Evolutionary conservation across 768 basidiomycete genomes (phyloP).

Genomic region (Thelephora aurantiotincta): DNA sequence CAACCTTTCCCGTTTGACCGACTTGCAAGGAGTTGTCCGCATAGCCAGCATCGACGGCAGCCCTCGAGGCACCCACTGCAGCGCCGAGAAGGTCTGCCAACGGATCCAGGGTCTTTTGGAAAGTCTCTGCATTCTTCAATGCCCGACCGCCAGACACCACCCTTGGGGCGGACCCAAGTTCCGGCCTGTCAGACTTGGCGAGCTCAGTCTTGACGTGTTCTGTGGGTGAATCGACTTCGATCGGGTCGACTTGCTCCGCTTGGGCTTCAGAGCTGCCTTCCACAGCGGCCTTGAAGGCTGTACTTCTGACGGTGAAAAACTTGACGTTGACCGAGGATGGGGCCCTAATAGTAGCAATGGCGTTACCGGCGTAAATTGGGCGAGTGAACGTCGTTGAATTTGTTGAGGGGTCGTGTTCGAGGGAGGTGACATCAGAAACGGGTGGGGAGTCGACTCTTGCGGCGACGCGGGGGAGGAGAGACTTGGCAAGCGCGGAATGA

Average conservation of each 20-base stretch:
- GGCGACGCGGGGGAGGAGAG: conserved; percentile 84
- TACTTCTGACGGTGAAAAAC: conserved; percentile 89
- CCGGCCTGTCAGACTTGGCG: conserved; percentile 85
- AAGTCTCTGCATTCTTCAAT: conserved; percentile 90
- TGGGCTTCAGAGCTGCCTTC: conserved; percentile 36
- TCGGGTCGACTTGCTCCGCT: conserved; percentile 46
- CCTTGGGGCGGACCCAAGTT: conserved; percentile 73
- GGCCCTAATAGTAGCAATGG: conserved; percentile 83
- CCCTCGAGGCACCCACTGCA: conserved; percentile 94
- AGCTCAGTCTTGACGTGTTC: conserved; percentile 62
- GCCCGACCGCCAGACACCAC: conserved; percentile 94
- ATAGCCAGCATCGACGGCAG: conserved; percentile 96
- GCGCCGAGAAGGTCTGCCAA: conserved; percentile 89
- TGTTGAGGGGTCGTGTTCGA: conserved; percentile 56
- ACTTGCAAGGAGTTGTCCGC: conserved; percentile 97
- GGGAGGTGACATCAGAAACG: conserved; percentile 78
- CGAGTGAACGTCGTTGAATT: conserved; percentile 80
- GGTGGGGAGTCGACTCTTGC: conserved; percentile 82
- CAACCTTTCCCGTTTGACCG: conserved; percentile 98
- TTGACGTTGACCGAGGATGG: conserved; percentile 69
- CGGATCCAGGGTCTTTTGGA: conserved; percentile 73
- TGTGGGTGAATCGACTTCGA: conserved; percentile 44
- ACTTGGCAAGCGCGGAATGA: conserved; percentile 87
- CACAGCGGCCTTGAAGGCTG: conserved; percentile 71
- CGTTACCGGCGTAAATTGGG: conserved; percentile 96